Evolutionary conservation across 768 basidiomycete species (phyloP).

Genomic region (Tremella fuciformis): DNA sequence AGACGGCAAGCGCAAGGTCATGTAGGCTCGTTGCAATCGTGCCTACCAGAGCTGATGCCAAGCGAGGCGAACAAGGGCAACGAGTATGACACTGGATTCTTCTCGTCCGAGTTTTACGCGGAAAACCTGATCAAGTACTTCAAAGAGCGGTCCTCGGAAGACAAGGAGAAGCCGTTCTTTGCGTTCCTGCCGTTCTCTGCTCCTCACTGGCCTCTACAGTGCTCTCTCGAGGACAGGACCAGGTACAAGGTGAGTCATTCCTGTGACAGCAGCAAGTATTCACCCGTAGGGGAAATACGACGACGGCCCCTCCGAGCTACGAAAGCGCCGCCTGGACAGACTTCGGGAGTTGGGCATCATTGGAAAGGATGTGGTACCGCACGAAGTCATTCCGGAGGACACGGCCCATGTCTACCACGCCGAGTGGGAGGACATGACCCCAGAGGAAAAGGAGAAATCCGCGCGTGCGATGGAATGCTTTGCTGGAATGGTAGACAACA

Average conservation of each 20-base stretch:
- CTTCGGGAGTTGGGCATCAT: slow-evolving; percentile 27
- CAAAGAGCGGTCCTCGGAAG: slow-evolving; percentile 3
- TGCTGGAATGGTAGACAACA: slow-evolving; percentile 10
- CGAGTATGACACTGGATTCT: too few species aligned
- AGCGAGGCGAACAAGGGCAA: slow-evolving; percentile 7
- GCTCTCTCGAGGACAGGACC: slow-evolving; percentile 13
- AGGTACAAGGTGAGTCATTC: slow-evolving; percentile 29
- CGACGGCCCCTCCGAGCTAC: slow-evolving; percentile 29
- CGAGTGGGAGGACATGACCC: slow-evolving; percentile 24
- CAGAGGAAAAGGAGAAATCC: slow-evolving; percentile 15
- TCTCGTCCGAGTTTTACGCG: slow-evolving; percentile 13
- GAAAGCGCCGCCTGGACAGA: slow-evolving; percentile 15
- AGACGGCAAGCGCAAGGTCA: slow-evolving; percentile 5
- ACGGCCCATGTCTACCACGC: too few species aligned
- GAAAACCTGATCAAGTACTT: slow-evolving; percentile 12
- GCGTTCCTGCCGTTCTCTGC: slow-evolving; percentile 37
- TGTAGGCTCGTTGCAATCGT: too few species aligned
- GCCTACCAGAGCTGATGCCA: neutral
- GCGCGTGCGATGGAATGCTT: slow-evolving; percentile 21
- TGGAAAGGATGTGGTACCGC: slow-evolving; percentile 9
- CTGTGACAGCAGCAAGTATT: slow-evolving; percentile 30
- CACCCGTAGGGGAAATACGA: slow-evolving; percentile 20
- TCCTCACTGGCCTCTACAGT: slow-evolving; percentile 37
- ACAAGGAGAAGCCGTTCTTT: slow-evolving; percentile 31
- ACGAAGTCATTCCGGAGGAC: neutral